A percentile compares a stretch with the other conserved stretches of the same genome.
These are phyloP conservation scores for Delonix regia DNA, from an alignment of 306 rosid genomes.

Conservation along the genomic window DNA sequence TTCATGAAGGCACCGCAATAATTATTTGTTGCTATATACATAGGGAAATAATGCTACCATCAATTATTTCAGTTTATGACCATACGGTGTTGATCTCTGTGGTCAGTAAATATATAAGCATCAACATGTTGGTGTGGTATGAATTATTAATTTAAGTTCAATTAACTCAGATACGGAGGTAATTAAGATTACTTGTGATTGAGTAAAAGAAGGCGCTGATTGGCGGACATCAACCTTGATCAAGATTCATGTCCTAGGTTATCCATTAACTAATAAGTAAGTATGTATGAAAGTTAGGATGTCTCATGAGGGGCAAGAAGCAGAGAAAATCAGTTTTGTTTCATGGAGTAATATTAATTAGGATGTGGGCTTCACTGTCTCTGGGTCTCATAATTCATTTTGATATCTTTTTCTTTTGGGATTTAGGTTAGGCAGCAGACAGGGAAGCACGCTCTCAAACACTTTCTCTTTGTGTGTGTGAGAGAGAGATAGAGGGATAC, in stretches of 20 bases:
- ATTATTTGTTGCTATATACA: not conserved
- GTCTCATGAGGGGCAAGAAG: not conserved
- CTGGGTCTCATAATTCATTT: not conserved
- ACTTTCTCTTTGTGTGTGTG: not conserved
- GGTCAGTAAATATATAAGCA: not conserved
- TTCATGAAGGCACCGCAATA: not conserved
- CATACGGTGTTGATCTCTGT: too few relatives aligned
- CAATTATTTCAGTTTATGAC: not conserved
- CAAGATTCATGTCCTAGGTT: conserved; percentile 23
- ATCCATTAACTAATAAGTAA: not conserved
- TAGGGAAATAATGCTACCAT: not conserved
- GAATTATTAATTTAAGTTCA: not conserved
- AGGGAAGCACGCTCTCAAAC: conserved; percentile 26
- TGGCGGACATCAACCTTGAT: not conserved
- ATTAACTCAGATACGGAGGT: not conserved
- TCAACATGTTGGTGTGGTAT: not conserved
- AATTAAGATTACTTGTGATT: not conserved
- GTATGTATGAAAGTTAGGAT: not conserved
- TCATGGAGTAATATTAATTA: not conserved
- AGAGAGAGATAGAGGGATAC: not conserved
- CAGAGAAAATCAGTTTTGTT: not conserved
- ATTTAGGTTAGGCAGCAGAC: not conserved
- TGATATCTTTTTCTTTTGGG: conserved; percentile 2
- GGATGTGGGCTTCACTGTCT: not conserved
- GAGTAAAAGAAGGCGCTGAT: not conserved